Conservation (phyloP, 805 yeast genomes). For the Pichia occidentalis region DNA sequence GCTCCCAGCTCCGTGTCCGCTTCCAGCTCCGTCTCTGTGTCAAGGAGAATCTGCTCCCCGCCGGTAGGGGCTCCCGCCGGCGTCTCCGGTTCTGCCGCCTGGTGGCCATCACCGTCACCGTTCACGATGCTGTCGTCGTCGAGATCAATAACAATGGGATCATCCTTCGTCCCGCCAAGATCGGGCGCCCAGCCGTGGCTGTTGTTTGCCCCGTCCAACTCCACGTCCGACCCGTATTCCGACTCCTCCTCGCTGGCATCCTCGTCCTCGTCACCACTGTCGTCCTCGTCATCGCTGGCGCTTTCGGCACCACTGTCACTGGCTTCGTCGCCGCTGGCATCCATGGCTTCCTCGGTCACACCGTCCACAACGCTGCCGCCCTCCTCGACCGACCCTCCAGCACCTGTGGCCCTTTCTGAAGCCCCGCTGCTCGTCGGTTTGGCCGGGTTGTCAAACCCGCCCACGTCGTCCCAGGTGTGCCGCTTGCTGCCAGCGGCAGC, state of each 20-base stretch:
- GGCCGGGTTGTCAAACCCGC: conserved; percentile 4
- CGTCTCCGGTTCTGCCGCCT: too few relatives aligned
- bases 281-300: neutral
- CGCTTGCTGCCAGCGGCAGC: neutral
- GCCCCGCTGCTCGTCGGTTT: neutral
- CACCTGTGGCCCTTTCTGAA: too few relatives aligned
- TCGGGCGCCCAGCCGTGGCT: neutral
- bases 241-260: neutral
- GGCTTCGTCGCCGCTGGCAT: conserved; percentile 1
- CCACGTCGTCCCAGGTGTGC: conserved; percentile 3
- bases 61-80: too few relatives aligned
- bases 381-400: too few relatives aligned
- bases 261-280: neutral
- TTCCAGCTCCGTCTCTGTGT: conserved; percentile 3
- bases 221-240: neutral
- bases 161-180: conserved; percentile 24
- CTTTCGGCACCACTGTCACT: neutral
- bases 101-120: neutral
- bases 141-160: conserved; percentile 22
- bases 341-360: neutral
- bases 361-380: too few relatives aligned
- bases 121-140: neutral
- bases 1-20: neutral
- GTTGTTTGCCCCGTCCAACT: neutral
- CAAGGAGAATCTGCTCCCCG: conserved; percentile 1